Evolutionary conservation across 345 rosid genomes (phyloP).

Genomic region (Theobroma cacao): DNA sequence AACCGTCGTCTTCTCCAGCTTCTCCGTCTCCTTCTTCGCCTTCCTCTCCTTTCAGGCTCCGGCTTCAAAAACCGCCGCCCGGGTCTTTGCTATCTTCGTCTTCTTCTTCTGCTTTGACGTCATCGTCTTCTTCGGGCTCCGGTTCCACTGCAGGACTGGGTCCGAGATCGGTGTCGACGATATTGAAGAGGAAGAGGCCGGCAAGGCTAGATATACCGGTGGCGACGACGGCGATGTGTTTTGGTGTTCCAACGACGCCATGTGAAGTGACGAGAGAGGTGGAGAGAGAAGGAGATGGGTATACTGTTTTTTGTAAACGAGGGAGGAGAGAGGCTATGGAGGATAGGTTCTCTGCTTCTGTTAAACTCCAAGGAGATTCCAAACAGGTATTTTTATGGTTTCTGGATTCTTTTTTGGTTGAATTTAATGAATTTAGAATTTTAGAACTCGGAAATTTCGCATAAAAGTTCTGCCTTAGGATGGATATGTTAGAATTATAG

Average conservation of each 20-base stretch:
- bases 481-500: not conserved
- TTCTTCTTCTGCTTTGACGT: not conserved
- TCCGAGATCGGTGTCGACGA: slow-evolving; percentile 27
- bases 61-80: slow-evolving; percentile 55
- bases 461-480: not conserved
- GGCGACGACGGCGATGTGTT: slow-evolving; percentile 23
- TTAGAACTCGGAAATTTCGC: not conserved
- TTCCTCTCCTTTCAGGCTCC: slow-evolving; percentile 62
- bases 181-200: slow-evolving; percentile 79
- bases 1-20: slow-evolving; percentile 35
- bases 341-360: slow-evolving; percentile 76
- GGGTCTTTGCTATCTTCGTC: slow-evolving; percentile 27
- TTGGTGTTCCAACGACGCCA: slow-evolving; percentile 41
- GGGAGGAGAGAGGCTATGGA: slow-evolving; percentile 93
- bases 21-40: slow-evolving; percentile 58
- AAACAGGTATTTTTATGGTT: slow-evolving; percentile 50
- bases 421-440: not conserved
- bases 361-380: slow-evolving; percentile 51
- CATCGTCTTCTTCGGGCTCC: slow-evolving; percentile 27
- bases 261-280: slow-evolving; percentile 34
- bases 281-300: slow-evolving; percentile 60
- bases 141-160: not conserved
- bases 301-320: slow-evolving; percentile 78
- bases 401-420: not conserved
- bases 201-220: slow-evolving; percentile 64